A percentile compares a stretch with the other conserved stretches of the same genome.
phyloP scores from a whole-genome alignment of 2,329 filamentous ascomycete species.

The Penicillium nordicum region DNA sequence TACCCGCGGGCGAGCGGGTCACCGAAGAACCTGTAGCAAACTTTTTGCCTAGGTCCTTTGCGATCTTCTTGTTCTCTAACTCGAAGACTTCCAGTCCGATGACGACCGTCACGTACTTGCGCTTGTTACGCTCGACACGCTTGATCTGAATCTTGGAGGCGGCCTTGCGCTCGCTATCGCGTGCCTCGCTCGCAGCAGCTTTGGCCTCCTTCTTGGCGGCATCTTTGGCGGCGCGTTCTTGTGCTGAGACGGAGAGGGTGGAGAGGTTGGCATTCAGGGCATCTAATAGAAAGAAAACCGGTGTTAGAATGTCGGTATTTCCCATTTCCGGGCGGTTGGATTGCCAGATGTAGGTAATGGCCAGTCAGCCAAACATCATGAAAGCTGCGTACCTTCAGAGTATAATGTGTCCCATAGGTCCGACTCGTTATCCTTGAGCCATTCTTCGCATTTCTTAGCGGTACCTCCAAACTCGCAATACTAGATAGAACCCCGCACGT shows the following conservation, averaged over 20 bases:
- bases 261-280: constrained; percentile 80
- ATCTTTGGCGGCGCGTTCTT: constrained; percentile 93
- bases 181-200: constrained; percentile 80
- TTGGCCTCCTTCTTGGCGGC: constrained; percentile 95
- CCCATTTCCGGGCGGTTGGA: neutral
- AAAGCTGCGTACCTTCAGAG: constrained; percentile 64
- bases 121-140: constrained; percentile 96
- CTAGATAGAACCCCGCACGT: constrained; percentile 63
- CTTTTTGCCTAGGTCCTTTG: constrained; percentile 97
- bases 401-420: constrained; percentile 76
- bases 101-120: constrained; percentile 94
- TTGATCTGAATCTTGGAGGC: constrained; percentile 85
- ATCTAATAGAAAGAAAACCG: constrained; percentile 49
- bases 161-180: constrained; percentile 77
- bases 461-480: constrained; percentile 99
- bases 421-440: constrained; percentile 74
- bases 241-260: constrained; percentile 81
- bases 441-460: constrained; percentile 94
- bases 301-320: neutral
- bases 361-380: neutral
- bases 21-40: constrained; percentile 93
- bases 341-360: neutral
- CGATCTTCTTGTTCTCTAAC: constrained; percentile 88
- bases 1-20: constrained; percentile 79
- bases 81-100: constrained; percentile 86